Conservation (phyloP, 2,329 filamentous ascomycete genomes). For the Paraconiothyrium sp. region DNA sequence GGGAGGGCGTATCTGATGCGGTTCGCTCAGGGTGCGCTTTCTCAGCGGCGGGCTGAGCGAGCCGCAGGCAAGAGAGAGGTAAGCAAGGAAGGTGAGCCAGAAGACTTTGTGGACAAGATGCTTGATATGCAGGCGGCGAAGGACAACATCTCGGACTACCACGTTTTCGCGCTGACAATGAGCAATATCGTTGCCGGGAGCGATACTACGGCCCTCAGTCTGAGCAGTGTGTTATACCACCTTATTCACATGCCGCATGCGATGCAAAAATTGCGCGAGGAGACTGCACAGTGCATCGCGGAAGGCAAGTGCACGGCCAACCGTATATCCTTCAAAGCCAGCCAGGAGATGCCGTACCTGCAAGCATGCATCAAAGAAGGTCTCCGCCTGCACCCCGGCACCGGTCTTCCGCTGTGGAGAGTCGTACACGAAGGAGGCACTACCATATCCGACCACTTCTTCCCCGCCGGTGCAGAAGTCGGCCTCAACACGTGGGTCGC, state of each 20-base stretch:
- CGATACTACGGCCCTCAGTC: constrained; percentile 54
- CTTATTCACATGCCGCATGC: constrained; percentile 25
- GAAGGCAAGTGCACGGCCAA: constrained; percentile 7
- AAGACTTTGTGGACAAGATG: constrained; percentile 33
- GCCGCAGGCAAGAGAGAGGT: background rate
- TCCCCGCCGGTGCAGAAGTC: constrained; percentile 35
- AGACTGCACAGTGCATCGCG: constrained; percentile 21
- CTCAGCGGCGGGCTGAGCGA: background rate
- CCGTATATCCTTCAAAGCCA: constrained; percentile 29
- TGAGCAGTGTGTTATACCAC: constrained; percentile 29
- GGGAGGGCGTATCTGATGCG: constrained; percentile 11
- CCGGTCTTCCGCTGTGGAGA: constrained; percentile 33
- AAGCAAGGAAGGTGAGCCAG: background rate
- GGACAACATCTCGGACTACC: constrained; percentile 18
- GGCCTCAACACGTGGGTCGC: constrained; percentile 34
- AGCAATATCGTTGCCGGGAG: constrained; percentile 50
- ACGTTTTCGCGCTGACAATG: constrained; percentile 39
- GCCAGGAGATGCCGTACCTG: constrained; percentile 41
- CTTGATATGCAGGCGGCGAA: constrained; percentile 16
- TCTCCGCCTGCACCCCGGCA: constrained; percentile 35
- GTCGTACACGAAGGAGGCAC: constrained; percentile 32
- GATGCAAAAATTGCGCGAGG: constrained; percentile 25
- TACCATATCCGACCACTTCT: constrained; percentile 22
- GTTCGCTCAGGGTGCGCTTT: background rate
- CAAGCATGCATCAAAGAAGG: constrained; percentile 42